Base-by-base conservation (phyloP, 305 asterid genomes). In the Fraxinus ornus region DNA sequence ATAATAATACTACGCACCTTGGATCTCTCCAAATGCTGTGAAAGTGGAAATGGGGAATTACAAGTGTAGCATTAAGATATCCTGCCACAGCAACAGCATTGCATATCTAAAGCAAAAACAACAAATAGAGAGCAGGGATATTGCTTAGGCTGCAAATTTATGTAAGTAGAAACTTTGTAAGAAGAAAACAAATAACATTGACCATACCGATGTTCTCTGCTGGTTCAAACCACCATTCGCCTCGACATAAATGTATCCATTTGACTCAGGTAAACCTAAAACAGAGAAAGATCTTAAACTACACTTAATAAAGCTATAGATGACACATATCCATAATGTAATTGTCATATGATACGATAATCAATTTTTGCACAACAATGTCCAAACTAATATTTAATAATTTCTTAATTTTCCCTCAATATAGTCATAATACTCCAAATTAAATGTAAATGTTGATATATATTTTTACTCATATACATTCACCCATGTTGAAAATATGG, bases 41-140 rank as follows among this genome's bases (percentile, higher is more conserved):
- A 90, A 88, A 96, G 86, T 93, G 99, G 88, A 96, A 94, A 84
- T 91, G 90, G 9, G 99, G 99, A 88, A 96, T 93, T 66, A 94
- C 91, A 68, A 96, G 98, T 81, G 98, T 96, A 70, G 99, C 98
- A 84, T 96, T 96, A 64, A 94, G 97, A 90, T 91, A 92, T 73
- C 98, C 98, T 44, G 99, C 99, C 88, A 96, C 99, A 49, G 99
- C 97, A 75, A 96, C 99, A 36, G 99, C 99, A 88, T 96, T 94
- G 97, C 99, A 96, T 87, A 96, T 96, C 99, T 96, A 91, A 87
- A 86, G 85, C 84, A 92, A 77, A 82, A 85, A 71, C 74, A 78
- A 79, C 78, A 79, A 36, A 76, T 28, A 26, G 22, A 80, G 79
- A 68, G 24, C 44, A 60, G 30, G 73, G 39, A 13, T 62, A 39